Percentiles rank a stretch among this genome's conserved stretches.
Conservation (phyloP, 495 filamentous ascomycete genomes). For the Penicillium lividum region DNA sequence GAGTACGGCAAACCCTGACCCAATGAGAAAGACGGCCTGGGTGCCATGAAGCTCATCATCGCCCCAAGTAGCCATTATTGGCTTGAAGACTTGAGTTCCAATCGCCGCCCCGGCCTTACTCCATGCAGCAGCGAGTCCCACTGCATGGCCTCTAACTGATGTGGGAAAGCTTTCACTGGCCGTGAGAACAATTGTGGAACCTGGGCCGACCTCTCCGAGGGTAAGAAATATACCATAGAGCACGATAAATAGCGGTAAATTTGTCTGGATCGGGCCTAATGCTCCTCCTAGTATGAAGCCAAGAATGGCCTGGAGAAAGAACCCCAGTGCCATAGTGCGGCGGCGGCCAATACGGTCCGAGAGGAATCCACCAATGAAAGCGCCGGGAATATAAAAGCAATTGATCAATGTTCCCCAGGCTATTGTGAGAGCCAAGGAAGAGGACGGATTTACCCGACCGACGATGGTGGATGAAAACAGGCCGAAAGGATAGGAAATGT, state of each 20-base stretch:
- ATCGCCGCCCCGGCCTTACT: conserved; percentile 82
- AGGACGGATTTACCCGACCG: conserved; percentile 43
- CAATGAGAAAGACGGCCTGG: conserved; percentile 31
- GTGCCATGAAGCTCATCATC: conserved; percentile 26
- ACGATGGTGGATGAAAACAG: conserved; percentile 42
- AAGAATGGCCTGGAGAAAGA: conserved; percentile 61
- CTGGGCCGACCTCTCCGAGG: conserved; percentile 75
- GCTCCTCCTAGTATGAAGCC: conserved; percentile 73
- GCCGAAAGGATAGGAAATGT: conserved; percentile 41
- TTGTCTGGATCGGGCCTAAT: conserved; percentile 55
- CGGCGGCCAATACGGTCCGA: conserved; percentile 69
- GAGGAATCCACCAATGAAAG: conserved; percentile 66
- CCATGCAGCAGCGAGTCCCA: conserved; percentile 73
- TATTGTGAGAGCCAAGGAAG: conserved; percentile 54
- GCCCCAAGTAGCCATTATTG: conserved; percentile 30
- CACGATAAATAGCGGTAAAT: conserved; percentile 68
- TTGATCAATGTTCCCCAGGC: conserved; percentile 81
- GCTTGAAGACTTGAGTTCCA: conserved; percentile 68
- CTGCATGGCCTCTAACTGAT: conserved; percentile 75
- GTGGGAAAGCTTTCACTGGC: conserved; percentile 66
- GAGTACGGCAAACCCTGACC: conserved; percentile 30
- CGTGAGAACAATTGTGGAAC: conserved; percentile 75
- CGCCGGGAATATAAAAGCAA: conserved; percentile 77
- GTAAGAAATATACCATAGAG: conserved; percentile 69
- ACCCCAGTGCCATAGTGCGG: conserved; percentile 61